phyloP scores from a whole-genome alignment of 208 protist species.

The Acanthamoeba lenticulata region DNA sequence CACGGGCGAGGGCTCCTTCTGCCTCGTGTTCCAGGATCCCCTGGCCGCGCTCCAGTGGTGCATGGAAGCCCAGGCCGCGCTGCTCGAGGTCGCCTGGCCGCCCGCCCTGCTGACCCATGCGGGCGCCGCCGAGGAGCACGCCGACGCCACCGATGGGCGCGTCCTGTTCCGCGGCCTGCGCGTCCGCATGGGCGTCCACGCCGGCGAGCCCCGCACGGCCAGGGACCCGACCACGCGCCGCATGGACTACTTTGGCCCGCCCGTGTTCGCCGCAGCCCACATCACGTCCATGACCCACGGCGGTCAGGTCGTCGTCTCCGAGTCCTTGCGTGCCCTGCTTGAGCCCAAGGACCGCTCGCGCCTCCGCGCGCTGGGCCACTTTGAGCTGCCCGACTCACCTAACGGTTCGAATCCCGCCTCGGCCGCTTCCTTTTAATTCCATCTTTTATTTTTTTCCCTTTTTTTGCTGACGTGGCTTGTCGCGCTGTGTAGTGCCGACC shows the following conservation, averaged over 20 bases:
- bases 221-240: background rate
- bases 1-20: constrained; percentile 59
- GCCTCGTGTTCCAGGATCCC: constrained; percentile 46
- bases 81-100: constrained; percentile 48
- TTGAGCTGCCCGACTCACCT: background rate
- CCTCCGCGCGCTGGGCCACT: background rate
- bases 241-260: constrained; percentile 18
- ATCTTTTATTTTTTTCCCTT: no score
- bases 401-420: background rate
- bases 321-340: background rate
- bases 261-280: background rate
- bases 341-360: background rate
- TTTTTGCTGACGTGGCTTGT: no score
- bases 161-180: constrained; percentile 33
- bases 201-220: background rate
- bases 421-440: no score
- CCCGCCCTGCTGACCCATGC: background rate
- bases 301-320: background rate
- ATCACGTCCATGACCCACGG: constrained; percentile 35
- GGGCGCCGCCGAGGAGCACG: constrained; percentile 18
- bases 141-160: constrained; percentile 24
- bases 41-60: background rate
- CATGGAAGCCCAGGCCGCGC: background rate
- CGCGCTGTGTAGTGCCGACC: background rate
- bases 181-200: constrained; percentile 61